Evolutionary conservation across 1,139 yeast species (phyloP), one percentile per base, ranked within the genome.

Genomic region (Yamadazyma atlantica): DNA sequence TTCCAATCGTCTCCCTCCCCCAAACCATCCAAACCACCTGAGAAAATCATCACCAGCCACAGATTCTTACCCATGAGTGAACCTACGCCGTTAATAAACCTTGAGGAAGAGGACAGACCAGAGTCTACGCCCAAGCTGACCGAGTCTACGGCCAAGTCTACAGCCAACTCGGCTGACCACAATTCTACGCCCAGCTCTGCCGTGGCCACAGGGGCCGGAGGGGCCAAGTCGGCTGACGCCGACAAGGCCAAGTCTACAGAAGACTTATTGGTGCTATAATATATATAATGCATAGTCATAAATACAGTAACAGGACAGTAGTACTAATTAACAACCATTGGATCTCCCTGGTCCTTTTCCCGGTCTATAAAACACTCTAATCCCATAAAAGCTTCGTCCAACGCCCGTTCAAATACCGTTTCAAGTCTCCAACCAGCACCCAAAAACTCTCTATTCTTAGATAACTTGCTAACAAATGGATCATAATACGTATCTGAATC

Each of bases 301-400:
- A n/a, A n/a, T n/a, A n/a, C n/a, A n/a, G n/a, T n/a, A n/a, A n/a
- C n/a, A n/a, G n/a, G n/a, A n/a, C n/a, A n/a, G n/a, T n/a, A n/a
- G n/a, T n/a, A n/a, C n/a, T n/a, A n/a, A n/a, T n/a, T n/a, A n/a
- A n/a, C n/a, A n/a, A n/a, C n/a, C n/a, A n/a, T n/a, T n/a, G 12
- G 19, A 16, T 9, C 7, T 10, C 33, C 32, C 39, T 19, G n/a
- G 12, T 4, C 12, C 12, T 84, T 82, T 52, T 89, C 97, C 40
- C 69, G 70, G 38, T 79, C 82, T 30, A 92, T 75, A 42, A 82
- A 73, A 58, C 96, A 88, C 14, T 88, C 92, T 42, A 92, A 67
- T 0, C 97, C 97, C 65, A 82, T 78, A 52, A 90, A 90, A 9
- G 97, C 97, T 49, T 85, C 94, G 43, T 85, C 86, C 37, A 92